phyloP scores from a whole-genome alignment of 176 grass and related monocot genomes.

The Raddia guianensis region DNA sequence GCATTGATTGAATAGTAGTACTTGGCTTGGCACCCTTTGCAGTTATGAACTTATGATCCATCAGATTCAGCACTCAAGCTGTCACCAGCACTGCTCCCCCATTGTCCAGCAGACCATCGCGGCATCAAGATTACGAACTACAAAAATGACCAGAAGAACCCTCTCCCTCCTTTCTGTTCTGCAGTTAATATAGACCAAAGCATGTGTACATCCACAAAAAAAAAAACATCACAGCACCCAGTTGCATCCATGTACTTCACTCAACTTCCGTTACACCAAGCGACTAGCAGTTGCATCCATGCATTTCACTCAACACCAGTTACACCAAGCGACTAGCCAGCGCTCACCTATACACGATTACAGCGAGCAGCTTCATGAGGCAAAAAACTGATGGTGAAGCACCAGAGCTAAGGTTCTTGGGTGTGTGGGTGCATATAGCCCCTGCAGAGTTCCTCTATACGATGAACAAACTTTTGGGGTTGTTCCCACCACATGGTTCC shows the following conservation, averaged over 20 bases:
- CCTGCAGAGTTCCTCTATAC: constrained; percentile 35
- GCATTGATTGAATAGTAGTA: constrained; percentile 8
- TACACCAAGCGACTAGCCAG: background rate
- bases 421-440: constrained; percentile 37
- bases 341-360: background rate
- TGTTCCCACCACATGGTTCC: constrained; percentile 54
- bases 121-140: constrained; percentile 8
- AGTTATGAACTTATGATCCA: constrained; percentile 33
- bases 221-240: background rate
- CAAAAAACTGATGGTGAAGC: background rate
- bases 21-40: constrained; percentile 14
- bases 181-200: background rate
- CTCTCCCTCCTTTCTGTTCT: background rate
- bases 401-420: constrained; percentile 31
- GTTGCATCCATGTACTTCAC: background rate
- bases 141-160: constrained; percentile 26
- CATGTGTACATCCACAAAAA: background rate
- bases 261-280: background rate
- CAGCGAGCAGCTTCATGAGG: background rate
- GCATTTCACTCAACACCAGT: too few relatives aligned
- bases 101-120: constrained; percentile 17
- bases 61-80: constrained; percentile 46
- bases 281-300: background rate
- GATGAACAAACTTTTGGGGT: constrained; percentile 34
- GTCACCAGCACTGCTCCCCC: constrained; percentile 5